Evolutionary conservation across 768 basidiomycete species (phyloP).

Genomic region (Sutorius australiensis): DNA sequence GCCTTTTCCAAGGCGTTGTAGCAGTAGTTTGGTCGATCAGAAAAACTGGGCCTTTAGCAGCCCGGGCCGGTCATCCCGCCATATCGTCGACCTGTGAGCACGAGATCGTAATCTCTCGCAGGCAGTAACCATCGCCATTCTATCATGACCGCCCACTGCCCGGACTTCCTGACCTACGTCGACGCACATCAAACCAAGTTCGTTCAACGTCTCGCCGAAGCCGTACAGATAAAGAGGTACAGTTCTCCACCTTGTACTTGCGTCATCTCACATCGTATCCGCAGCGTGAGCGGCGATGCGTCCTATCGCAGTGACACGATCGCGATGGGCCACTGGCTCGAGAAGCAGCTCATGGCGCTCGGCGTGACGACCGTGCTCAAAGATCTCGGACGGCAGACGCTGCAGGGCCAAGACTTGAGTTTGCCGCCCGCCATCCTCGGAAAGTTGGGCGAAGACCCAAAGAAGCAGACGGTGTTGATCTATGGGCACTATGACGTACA

Average conservation of each 20-base stretch:
- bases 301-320: conserved; percentile 71
- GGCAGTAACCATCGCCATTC: not conserved
- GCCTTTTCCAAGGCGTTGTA: not conserved
- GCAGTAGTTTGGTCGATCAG: not conserved
- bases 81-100: not conserved
- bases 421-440: conserved; percentile 86
- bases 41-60: not conserved
- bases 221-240: conserved; percentile 81
- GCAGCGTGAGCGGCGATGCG: conserved; percentile 69
- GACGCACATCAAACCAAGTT: conserved; percentile 69
- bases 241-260: too few relatives aligned
- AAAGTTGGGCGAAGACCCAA: conserved; percentile 73
- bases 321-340: conserved; percentile 83
- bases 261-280: not conserved
- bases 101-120: not conserved
- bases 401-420: conserved; percentile 66
- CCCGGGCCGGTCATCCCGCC: not conserved
- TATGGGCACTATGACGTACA: conserved; percentile 98
- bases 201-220: conserved; percentile 73
- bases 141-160: conserved; percentile 35
- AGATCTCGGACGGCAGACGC: conserved; percentile 71
- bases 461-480: conserved; percentile 89
- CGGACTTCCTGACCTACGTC: conserved; percentile 46
- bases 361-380: conserved; percentile 74
- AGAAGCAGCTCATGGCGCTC: conserved; percentile 65